Conservation (phyloP, 2,329 filamentous ascomycete species). For the Colletotrichum eleusines region DNA sequence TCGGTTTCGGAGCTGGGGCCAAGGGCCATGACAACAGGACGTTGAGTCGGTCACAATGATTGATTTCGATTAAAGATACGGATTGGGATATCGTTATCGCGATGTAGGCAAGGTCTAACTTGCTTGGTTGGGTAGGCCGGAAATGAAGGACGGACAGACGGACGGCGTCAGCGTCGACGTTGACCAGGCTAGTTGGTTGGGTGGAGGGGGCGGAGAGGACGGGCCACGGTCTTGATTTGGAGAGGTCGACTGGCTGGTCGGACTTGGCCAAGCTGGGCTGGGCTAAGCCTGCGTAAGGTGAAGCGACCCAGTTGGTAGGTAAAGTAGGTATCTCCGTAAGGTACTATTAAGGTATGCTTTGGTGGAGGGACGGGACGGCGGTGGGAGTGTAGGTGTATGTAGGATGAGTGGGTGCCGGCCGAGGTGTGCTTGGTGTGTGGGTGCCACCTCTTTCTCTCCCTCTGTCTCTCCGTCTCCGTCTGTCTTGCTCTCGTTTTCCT, state of each 20-base stretch:
- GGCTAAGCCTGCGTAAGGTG: slow-evolving; percentile 12
- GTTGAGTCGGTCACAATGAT: slow-evolving; percentile 6
- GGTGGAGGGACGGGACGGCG: not conserved
- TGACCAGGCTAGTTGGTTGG: slow-evolving; percentile 35
- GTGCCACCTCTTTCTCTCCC: not conserved
- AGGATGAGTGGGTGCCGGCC: not conserved
- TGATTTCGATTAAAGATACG: slow-evolving; percentile 33
- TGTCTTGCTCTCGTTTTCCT: not conserved
- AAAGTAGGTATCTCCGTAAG: not conserved
- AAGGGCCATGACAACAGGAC: slow-evolving; percentile 40
- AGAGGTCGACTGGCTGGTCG: slow-evolving; percentile 22
- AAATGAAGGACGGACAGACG: slow-evolving; percentile 29
- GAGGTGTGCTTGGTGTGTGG: not conserved
- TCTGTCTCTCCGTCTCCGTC: not conserved
- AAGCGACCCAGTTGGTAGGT: not conserved
- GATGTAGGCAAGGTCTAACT: slow-evolving; percentile 30
- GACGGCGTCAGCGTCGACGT: slow-evolving; percentile 26
- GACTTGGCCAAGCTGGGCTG: slow-evolving; percentile 19
- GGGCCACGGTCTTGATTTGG: slow-evolving; percentile 39
- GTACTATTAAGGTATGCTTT: not conserved
- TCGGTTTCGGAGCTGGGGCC: slow-evolving; percentile 27
- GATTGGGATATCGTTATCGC: slow-evolving; percentile 30
- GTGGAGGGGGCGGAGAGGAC: slow-evolving; percentile 26
- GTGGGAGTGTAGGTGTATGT: not conserved
- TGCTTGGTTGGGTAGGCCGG: slow-evolving; percentile 29